Evolutionary conservation across 768 basidiomycete genomes (phyloP).

Genomic region (Strobilomyces dryophilus): DNA sequence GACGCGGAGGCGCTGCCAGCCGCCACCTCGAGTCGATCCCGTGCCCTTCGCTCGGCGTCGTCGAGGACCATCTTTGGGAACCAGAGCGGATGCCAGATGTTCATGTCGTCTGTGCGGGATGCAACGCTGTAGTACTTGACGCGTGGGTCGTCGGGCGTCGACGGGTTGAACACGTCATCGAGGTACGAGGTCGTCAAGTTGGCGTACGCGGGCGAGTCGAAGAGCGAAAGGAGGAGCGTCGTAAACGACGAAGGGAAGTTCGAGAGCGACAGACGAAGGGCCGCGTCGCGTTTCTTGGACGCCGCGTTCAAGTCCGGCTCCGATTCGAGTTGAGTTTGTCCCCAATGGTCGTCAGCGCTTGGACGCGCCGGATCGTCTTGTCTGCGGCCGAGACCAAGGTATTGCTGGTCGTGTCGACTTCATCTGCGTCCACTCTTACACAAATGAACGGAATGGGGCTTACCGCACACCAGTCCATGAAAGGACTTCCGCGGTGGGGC

Average conservation of each 20-base stretch:
- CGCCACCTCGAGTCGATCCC: conserved; percentile 39
- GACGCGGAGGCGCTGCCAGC: conserved; percentile 6
- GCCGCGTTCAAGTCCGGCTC: background rate
- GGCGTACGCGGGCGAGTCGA: conserved; percentile 96
- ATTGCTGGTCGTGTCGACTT: conserved; percentile 48
- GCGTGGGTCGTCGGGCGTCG: conserved; percentile 68
- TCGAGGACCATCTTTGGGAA: conserved; percentile 93
- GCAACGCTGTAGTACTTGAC: conserved; percentile 94
- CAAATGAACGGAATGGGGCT: conserved; percentile 24
- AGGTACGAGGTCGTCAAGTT: conserved; percentile 87
- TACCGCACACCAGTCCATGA: conserved; percentile 99
- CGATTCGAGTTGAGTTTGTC: background rate
- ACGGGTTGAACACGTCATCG: conserved; percentile 75
- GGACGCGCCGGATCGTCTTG: conserved; percentile 22
- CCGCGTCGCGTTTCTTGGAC: conserved; percentile 28
- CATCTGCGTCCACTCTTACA: conserved; percentile 10
- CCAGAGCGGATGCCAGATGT: conserved; percentile 94
- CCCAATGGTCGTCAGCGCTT: background rate
- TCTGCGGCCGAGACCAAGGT: conserved; percentile 85
- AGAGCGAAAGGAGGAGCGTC: conserved; percentile 77
- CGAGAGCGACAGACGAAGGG: conserved; percentile 48
- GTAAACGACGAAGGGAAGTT: conserved; percentile 81
- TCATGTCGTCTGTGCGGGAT: conserved; percentile 61
- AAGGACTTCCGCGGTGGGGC: conserved; percentile 93
- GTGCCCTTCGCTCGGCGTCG: conserved; percentile 64